Conservation (phyloP, 352 stramenopile genomes). For the Globisporangium mamillatum region DNA sequence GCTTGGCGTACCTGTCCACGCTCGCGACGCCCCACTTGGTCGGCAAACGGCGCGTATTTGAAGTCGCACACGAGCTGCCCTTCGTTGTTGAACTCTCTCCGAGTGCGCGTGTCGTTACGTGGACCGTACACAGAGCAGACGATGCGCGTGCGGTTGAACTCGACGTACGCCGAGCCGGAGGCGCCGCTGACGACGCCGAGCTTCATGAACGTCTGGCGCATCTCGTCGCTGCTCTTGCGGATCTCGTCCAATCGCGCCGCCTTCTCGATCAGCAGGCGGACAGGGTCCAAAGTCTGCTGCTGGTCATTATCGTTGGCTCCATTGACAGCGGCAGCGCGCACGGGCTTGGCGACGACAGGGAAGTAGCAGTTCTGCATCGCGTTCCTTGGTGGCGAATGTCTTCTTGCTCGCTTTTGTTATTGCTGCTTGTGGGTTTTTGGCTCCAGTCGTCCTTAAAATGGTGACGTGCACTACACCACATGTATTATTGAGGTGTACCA, state of each 20-base stretch:
- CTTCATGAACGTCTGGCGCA: slow-evolving; percentile 86
- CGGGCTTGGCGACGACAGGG: slow-evolving; percentile 31
- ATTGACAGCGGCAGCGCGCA: slow-evolving; percentile 5
- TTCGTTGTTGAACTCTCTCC: slow-evolving; percentile 83
- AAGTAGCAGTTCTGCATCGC: slow-evolving; percentile 90
- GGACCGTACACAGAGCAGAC: slow-evolving; percentile 88
- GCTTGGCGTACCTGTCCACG: slow-evolving; percentile 36
- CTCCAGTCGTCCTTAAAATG: slow-evolving; percentile 10
- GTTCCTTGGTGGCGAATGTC: neutral
- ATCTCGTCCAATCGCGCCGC: slow-evolving; percentile 32
- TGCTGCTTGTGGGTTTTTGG: slow-evolving; percentile 8
- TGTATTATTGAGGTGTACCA: neutral
- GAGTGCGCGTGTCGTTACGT: slow-evolving; percentile 68
- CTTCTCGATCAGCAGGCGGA: slow-evolving; percentile 29
- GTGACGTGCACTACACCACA: neutral
- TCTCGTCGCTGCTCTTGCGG: slow-evolving; percentile 66
- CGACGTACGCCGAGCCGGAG: slow-evolving; percentile 87
- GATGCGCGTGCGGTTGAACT: slow-evolving; percentile 84
- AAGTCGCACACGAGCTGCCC: slow-evolving; percentile 87
- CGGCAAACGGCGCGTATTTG: slow-evolving; percentile 85
- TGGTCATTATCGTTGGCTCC: slow-evolving; percentile 6
- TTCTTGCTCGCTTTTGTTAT: slow-evolving; percentile 8
- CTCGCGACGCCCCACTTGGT: slow-evolving; percentile 54
- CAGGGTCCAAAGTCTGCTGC: slow-evolving; percentile 8
- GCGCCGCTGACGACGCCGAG: slow-evolving; percentile 77